Percentiles rank a stretch among this genome's conserved stretches.
Conservation (phyloP, 2,329 filamentous ascomycete genomes). For the Harringtonia aguacate region DNA sequence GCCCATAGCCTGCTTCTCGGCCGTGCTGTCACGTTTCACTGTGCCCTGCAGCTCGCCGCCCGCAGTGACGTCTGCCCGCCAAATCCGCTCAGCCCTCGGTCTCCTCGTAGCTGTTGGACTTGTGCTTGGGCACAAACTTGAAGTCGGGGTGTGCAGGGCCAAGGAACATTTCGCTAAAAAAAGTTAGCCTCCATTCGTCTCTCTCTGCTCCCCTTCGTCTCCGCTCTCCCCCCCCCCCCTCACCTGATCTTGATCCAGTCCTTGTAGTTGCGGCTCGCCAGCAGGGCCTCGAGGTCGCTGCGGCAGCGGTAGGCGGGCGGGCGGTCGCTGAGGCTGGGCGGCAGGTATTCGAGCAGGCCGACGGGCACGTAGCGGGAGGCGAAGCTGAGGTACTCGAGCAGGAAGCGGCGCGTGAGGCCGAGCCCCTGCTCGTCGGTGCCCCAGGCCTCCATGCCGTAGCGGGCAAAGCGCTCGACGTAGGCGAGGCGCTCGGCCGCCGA, state of each 20-base stretch:
- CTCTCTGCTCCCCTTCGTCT: too few species aligned
- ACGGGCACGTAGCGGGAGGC: conserved; percentile 84
- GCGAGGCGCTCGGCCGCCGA: conserved; percentile 74
- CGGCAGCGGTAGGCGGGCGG: conserved; percentile 75
- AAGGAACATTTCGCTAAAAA: conserved; percentile 84
- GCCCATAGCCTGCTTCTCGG: too few species aligned
- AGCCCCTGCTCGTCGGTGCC: conserved; percentile 91
- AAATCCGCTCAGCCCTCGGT: conserved; percentile 43
- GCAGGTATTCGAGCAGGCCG: conserved; percentile 77
- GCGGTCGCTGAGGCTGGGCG: conserved; percentile 79
- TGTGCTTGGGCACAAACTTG: conserved; percentile 95
- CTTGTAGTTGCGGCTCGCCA: conserved; percentile 83
- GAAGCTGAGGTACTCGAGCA: conserved; percentile 95
- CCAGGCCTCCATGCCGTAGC: conserved; percentile 89
- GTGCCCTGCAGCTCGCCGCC: conserved; percentile 1
- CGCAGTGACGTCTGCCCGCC: too few species aligned
- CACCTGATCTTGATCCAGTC: conserved; percentile 99
- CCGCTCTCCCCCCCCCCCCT: neutral
- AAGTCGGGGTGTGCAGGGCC: conserved; percentile 84
- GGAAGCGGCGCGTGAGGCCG: conserved; percentile 79
- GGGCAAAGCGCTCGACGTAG: conserved; percentile 81
- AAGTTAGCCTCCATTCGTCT: too few species aligned
- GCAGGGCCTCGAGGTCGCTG: conserved; percentile 85
- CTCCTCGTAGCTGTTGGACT: conserved; percentile 84
- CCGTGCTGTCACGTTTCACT: too few species aligned